These are phyloP conservation scores for Arabis alpina DNA, from an alignment of 345 rosid genomes.

Conservation along the genomic window DNA sequence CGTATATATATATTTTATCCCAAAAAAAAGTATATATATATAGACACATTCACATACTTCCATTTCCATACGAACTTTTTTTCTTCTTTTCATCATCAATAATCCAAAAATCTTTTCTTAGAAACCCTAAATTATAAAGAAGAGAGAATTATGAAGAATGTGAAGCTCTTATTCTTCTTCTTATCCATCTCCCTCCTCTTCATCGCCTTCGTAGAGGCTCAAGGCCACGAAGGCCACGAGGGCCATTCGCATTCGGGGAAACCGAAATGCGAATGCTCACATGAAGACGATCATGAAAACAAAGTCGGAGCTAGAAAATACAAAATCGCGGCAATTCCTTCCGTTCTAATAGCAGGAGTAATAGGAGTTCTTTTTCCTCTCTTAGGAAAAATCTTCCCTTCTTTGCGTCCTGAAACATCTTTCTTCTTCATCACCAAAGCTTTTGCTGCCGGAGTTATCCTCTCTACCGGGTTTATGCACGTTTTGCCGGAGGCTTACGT, in stretches of 20 bases:
- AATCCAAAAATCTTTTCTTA: background rate
- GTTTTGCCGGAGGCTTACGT: conserved; percentile 51
- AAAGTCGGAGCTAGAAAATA: conserved; percentile 39
- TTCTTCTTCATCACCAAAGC: conserved; percentile 53
- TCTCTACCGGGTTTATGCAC: conserved; percentile 53
- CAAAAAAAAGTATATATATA: no score
- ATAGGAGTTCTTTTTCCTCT: conserved; percentile 43
- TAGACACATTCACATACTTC: conserved; percentile 18
- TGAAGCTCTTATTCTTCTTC: conserved; percentile 31
- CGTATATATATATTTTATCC: conserved; percentile 19
- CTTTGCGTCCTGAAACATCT: conserved; percentile 43
- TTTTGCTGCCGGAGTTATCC: conserved; percentile 59
- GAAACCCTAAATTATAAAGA: conserved; percentile 14
- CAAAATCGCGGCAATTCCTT: conserved; percentile 42
- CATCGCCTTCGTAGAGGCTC: conserved; percentile 13
- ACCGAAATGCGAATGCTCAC: conserved; percentile 38
- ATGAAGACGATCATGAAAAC: conserved; percentile 34
- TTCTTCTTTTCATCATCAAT: conserved; percentile 7
- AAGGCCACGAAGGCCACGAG: background rate
- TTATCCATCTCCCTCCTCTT: conserved; percentile 27
- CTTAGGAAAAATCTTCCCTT: conserved; percentile 40
- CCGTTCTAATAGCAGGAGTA: conserved; percentile 25
- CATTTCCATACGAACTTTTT: background rate
- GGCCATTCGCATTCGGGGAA: conserved; percentile 36
- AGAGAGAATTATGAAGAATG: conserved; percentile 13